A percentile compares a stretch with the other conserved stretches of the same genome.
These are phyloP conservation scores for Decorospora gaudefroyi DNA, from an alignment of 2,329 filamentous ascomycete species.

Conservation along the genomic window DNA sequence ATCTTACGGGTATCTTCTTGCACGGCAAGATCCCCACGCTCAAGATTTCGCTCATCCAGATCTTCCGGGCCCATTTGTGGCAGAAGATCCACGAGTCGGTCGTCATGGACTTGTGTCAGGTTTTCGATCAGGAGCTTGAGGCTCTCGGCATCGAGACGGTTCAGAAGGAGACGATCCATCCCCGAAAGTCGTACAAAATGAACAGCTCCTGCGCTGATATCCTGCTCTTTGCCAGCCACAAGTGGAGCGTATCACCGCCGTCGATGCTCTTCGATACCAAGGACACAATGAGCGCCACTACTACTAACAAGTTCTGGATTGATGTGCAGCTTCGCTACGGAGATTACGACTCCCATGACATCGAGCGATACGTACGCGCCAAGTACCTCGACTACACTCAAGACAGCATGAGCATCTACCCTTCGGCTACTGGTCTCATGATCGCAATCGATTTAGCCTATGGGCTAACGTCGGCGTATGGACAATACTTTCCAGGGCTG, in stretches of 20 bases:
- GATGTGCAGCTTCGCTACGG: conserved; percentile 96
- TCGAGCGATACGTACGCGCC: conserved; percentile 94
- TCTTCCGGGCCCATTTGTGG: conserved; percentile 99
- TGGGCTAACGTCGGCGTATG: conserved; percentile 97
- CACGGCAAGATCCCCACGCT: conserved; percentile 98
- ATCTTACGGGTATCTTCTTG: conserved; percentile 97
- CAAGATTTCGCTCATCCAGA: conserved; percentile 97
- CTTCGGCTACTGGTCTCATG: conserved; percentile 95
- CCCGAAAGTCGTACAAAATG: conserved; percentile 99
- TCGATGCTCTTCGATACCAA: conserved; percentile 95
- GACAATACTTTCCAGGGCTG: conserved; percentile 96
- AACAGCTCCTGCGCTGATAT: conserved; percentile 99
- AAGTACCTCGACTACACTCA: conserved; percentile 99
- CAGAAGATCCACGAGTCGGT: conserved; percentile 99
- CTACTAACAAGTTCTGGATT: conserved; percentile 99
- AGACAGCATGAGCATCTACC: conserved; percentile 98
- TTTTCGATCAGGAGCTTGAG: conserved; percentile 96
- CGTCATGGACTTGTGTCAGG: conserved; percentile 98
- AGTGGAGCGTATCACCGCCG: conserved; percentile 96
- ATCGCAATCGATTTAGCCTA: conserved; percentile 97
- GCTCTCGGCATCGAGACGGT: conserved; percentile 95
- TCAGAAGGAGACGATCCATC: conserved; percentile 98
- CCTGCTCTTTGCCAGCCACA: conserved; percentile 93
- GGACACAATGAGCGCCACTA: conserved; percentile 88
- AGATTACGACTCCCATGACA: conserved; percentile 98